These are phyloP conservation scores for Aquilaria yunnanensis DNA, from an alignment of 345 rosid genomes.

Conservation along the genomic window DNA sequence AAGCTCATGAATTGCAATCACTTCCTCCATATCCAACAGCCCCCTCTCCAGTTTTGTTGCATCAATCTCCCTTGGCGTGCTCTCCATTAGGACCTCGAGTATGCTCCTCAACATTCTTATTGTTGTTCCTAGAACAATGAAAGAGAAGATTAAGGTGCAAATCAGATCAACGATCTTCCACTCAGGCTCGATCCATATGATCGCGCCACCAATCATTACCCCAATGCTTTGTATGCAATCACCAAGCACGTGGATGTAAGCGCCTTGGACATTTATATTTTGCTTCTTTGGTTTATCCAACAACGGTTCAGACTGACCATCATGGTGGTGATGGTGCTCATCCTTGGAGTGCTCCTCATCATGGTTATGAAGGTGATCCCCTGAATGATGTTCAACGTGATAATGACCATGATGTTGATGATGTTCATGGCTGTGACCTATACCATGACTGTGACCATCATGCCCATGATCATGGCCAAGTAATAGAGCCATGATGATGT, in stretches of 20 bases:
- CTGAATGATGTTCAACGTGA: conserved; percentile 4
- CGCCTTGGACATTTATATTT: conserved; percentile 15
- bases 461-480: conserved; percentile 46
- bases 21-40: conserved; percentile 13
- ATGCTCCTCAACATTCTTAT: conserved; percentile 13
- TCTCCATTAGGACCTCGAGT: conserved; percentile 17
- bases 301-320: conserved; percentile 6
- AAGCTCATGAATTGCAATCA: conserved; percentile 14
- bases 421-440: conserved; percentile 8
- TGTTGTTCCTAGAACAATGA: conserved; percentile 14
- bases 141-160: conserved; percentile 16
- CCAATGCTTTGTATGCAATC: conserved; percentile 17
- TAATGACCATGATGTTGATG: conserved; percentile 4
- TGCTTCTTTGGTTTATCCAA: conserved; percentile 10
- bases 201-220: conserved; percentile 17
- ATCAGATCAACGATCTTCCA: conserved; percentile 17
- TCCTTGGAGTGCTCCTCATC: conserved; percentile 9
- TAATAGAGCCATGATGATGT: conserved; percentile 37
- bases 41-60: conserved; percentile 16
- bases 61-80: conserved; percentile 19
- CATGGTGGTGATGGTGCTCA: background rate
- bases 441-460: conserved; percentile 3
- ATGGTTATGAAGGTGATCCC: conserved; percentile 8
- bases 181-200: conserved; percentile 13
- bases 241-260: conserved; percentile 18